These are phyloP conservation scores for Penicilliopsis zonata DNA, from an alignment of 495 filamentous ascomycete species.

Conservation along the genomic window DNA sequence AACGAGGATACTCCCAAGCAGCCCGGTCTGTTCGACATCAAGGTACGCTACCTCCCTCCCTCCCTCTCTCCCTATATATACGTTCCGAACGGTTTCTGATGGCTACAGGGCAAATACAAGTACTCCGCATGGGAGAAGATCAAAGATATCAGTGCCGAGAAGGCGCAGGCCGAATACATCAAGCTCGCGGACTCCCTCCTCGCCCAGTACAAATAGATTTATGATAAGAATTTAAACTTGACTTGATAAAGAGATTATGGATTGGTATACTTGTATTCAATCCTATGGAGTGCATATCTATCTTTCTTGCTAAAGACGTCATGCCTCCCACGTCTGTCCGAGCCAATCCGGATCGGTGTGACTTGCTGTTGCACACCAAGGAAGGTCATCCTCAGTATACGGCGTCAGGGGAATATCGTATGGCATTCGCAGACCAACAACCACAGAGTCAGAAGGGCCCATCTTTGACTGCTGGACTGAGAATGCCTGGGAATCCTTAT, in stretches of 20 bases:
- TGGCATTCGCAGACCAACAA: slow-evolving; percentile 65
- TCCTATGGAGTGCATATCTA: background rate
- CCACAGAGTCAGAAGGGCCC: slow-evolving; percentile 3
- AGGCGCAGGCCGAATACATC: slow-evolving; percentile 70
- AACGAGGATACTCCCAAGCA: slow-evolving; percentile 32
- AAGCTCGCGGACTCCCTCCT: slow-evolving; percentile 57
- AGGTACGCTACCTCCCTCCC: slow-evolving; percentile 22
- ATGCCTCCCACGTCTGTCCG: slow-evolving; percentile 41
- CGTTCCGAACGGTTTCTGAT: background rate
- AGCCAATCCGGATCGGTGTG: slow-evolving; percentile 58
- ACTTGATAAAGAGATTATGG: slow-evolving; percentile 1
- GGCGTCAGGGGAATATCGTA: slow-evolving; percentile 66
- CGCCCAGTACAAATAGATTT: slow-evolving; percentile 34
- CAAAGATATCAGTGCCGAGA: slow-evolving; percentile 40
- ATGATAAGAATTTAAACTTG: too few relatives aligned
- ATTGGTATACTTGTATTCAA: background rate
- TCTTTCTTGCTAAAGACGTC: background rate
- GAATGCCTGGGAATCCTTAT: too few relatives aligned
- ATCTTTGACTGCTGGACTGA: too few relatives aligned
- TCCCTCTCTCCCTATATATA: slow-evolving; percentile 1
- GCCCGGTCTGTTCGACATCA: slow-evolving; percentile 40
- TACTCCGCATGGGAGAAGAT: slow-evolving; percentile 59
- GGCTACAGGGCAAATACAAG: slow-evolving; percentile 64
- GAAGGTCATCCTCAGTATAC: slow-evolving; percentile 51
- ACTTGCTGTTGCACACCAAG: slow-evolving; percentile 63